These are phyloP conservation scores for Aaosphaeria arxii DNA, from an alignment of 2,329 filamentous ascomycete genomes.

Conservation along the genomic window DNA sequence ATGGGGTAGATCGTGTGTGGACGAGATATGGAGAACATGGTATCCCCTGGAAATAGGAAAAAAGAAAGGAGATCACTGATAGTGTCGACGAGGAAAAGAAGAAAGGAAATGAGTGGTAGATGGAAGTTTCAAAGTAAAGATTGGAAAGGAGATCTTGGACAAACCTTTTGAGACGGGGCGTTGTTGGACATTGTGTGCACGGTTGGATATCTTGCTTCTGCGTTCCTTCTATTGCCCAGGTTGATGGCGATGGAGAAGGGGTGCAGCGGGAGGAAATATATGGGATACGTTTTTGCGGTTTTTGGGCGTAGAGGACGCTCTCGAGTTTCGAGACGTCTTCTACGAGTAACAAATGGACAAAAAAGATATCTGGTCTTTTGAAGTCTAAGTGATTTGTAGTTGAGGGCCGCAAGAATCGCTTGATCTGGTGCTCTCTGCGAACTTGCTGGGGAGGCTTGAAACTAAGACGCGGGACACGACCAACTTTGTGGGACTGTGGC, in stretches of 20 bases:
- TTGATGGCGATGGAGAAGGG: conserved; percentile 29
- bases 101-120: too few relatives aligned
- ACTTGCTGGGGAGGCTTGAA: too few relatives aligned
- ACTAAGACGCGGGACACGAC: too few relatives aligned
- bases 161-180: conserved; percentile 11
- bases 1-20: too few relatives aligned
- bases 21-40: too few relatives aligned
- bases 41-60: too few relatives aligned
- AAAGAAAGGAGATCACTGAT: too few relatives aligned
- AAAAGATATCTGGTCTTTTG: conserved; percentile 7
- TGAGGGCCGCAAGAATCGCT: conserved; percentile 6
- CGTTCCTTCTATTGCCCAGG: conserved; percentile 9
- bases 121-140: too few relatives aligned
- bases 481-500: too few relatives aligned
- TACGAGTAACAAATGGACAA: neutral
- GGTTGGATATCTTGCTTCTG: conserved; percentile 13
- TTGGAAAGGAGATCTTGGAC: neutral
- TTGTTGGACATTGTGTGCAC: conserved; percentile 12
- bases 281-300: conserved; percentile 24
- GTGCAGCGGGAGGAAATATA: conserved; percentile 28
- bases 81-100: too few relatives aligned
- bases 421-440: conserved; percentile 1
- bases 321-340: conserved; percentile 3
- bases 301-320: too few relatives aligned
- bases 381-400: neutral